These are phyloP conservation scores for Bruguiera parviflora DNA, from an alignment of 345 rosid genomes.

Conservation along the genomic window DNA sequence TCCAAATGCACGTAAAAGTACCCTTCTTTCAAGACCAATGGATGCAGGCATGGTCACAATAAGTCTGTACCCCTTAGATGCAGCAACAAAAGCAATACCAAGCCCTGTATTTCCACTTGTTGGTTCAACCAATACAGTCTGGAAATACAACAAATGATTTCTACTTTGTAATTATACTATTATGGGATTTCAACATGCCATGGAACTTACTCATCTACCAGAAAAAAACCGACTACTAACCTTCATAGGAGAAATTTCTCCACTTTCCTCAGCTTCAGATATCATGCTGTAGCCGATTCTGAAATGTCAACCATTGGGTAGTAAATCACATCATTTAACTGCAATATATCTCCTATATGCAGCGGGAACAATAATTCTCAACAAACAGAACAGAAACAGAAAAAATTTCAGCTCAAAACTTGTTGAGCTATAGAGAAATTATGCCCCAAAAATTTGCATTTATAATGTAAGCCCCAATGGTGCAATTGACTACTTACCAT, in stretches of 20 bases:
- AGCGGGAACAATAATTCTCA: neutral
- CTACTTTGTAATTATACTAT: neutral
- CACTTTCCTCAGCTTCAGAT: conserved; percentile 76
- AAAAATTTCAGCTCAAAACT: neutral
- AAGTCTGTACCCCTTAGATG: conserved; percentile 76
- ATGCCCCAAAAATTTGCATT: neutral
- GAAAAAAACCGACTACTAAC: conserved; percentile 30
- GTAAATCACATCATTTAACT: conserved; percentile 8
- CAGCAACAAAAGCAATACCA: conserved; percentile 87
- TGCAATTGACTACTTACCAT: neutral
- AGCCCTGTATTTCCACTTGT: conserved; percentile 92
- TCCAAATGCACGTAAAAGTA: conserved; percentile 84
- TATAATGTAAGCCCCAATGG: neutral
- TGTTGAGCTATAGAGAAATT: neutral
- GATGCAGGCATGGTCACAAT: conserved; percentile 93
- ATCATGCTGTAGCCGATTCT: conserved; percentile 89
- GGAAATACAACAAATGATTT: conserved; percentile 14
- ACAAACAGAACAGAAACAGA: conserved; percentile 1
- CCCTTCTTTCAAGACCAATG: conserved; percentile 69
- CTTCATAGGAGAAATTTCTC: conserved; percentile 75
- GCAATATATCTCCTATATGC: neutral
- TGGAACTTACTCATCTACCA: neutral
- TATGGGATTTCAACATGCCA: neutral
- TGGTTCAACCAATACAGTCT: conserved; percentile 79
- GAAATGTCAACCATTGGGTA: conserved; percentile 19